These are phyloP conservation scores for Neobulgaria alba DNA, from an alignment of 2,329 filamentous ascomycete genomes.

Conservation along the genomic window DNA sequence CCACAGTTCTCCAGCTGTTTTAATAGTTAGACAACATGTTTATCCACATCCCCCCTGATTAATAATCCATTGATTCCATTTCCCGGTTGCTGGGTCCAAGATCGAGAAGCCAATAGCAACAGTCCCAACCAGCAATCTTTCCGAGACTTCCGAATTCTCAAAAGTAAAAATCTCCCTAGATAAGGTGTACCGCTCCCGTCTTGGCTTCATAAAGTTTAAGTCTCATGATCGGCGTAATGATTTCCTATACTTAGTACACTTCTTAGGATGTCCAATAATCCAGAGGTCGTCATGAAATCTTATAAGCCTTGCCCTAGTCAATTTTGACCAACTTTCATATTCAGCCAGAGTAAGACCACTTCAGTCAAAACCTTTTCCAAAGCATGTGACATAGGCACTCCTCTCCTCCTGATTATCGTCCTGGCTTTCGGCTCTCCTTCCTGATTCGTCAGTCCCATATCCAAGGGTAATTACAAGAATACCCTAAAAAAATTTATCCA, in stretches of 20 bases:
- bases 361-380: conserved; percentile 54
- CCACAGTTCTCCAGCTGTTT: no score
- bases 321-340: conserved; percentile 55
- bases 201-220: conserved; percentile 50
- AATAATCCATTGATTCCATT: conserved; percentile 47
- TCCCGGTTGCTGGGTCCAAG: conserved; percentile 38
- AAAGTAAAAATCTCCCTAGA: conserved; percentile 4
- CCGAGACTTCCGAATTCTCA: conserved; percentile 9
- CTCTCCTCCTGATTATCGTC: conserved; percentile 42
- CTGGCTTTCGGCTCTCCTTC: conserved; percentile 35
- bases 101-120: conserved; percentile 50
- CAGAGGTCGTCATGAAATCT: conserved; percentile 59
- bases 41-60: conserved; percentile 43
- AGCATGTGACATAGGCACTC: conserved; percentile 50
- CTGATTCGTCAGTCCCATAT: conserved; percentile 35
- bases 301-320: conserved; percentile 45
- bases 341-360: conserved; percentile 53
- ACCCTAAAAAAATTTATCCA: conserved; percentile 52
- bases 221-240: conserved; percentile 47
- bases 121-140: conserved; percentile 40
- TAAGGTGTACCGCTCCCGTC: conserved; percentile 47
- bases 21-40: conserved; percentile 46
- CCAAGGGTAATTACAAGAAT: conserved; percentile 52
- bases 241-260: conserved; percentile 41
- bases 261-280: conserved; percentile 49